phyloP scores from a whole-genome alignment of 2,329 filamentous ascomycete genomes.

The Penicillium sp. region DNA sequence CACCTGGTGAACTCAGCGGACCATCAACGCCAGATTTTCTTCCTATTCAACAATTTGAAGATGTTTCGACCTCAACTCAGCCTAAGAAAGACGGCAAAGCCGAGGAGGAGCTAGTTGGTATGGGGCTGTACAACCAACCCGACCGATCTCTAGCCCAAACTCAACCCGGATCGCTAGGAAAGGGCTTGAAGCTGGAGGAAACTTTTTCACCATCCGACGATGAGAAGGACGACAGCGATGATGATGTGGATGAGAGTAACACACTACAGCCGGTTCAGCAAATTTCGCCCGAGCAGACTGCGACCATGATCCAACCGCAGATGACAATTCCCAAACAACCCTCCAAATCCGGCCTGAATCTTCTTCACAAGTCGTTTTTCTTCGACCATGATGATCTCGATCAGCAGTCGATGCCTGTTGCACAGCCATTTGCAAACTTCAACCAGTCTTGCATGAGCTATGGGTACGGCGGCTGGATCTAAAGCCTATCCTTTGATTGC shows the following conservation, averaged over 20 bases:
- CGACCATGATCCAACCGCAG: conserved; percentile 8
- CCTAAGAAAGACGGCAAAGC: conserved; percentile 60
- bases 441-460: conserved; percentile 39
- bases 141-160: conserved; percentile 62
- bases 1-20: conserved; percentile 38
- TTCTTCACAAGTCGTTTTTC: conserved; percentile 39
- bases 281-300: conserved; percentile 6
- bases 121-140: conserved; percentile 79
- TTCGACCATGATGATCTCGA: conserved; percentile 36
- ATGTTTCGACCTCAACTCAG: conserved; percentile 30
- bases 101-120: conserved; percentile 54
- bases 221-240: conserved; percentile 60
- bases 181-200: conserved; percentile 80
- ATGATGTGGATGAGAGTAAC: conserved; percentile 48
- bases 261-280: conserved; percentile 14
- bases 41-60: conserved; percentile 39
- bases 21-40: conserved; percentile 45
- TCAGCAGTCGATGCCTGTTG: conserved; percentile 24
- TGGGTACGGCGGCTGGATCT: conserved; percentile 39
- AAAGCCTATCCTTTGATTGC: conserved; percentile 12
- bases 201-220: conserved; percentile 71
- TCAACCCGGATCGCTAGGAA: conserved; percentile 64
- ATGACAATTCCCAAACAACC: conserved; percentile 21
- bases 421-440: conserved; percentile 33
- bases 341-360: conserved; percentile 28